Evolutionary conservation across 2,329 filamentous ascomycete genomes (phyloP).

Genomic region (Cytospora chrysosperma): DNA sequence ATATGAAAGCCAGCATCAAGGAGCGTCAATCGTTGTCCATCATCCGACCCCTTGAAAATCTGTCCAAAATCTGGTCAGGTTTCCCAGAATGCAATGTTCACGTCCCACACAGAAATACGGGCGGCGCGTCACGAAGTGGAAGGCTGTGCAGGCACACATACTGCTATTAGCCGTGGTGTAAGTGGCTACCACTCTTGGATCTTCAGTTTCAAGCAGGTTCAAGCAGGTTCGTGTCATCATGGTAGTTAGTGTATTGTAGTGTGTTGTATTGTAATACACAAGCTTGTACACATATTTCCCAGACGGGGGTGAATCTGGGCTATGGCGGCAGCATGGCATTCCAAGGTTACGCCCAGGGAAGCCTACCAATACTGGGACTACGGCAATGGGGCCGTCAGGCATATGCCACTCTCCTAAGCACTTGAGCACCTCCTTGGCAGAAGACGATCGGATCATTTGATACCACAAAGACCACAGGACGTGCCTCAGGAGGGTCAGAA

Average conservation of each 20-base stretch:
- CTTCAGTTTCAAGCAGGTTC: too few species aligned
- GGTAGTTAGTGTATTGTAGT: too few species aligned
- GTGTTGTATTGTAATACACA: too few species aligned
- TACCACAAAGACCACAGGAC: background rate
- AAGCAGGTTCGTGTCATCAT: background rate
- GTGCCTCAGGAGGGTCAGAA: background rate
- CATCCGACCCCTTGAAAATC: too few species aligned
- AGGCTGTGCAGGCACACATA: constrained; percentile 7
- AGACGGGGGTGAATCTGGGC: background rate
- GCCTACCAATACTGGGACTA: too few species aligned
- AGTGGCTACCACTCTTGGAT: background rate
- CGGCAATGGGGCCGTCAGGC: background rate
- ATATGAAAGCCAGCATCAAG: background rate
- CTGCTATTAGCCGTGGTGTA: background rate
- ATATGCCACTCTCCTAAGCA: too few species aligned
- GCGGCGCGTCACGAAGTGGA: constrained; percentile 14
- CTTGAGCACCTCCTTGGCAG: background rate
- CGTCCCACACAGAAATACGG: background rate
- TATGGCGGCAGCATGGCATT: too few species aligned
- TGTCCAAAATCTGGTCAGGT: too few species aligned
- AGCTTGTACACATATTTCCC: too few species aligned
- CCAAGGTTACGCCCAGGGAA: too few species aligned
- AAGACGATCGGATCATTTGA: background rate
- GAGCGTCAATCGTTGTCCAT: too few species aligned
- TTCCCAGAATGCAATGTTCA: background rate